Evolutionary conservation across 768 basidiomycete species (phyloP).

Genomic region (Piloderma croceum): DNA sequence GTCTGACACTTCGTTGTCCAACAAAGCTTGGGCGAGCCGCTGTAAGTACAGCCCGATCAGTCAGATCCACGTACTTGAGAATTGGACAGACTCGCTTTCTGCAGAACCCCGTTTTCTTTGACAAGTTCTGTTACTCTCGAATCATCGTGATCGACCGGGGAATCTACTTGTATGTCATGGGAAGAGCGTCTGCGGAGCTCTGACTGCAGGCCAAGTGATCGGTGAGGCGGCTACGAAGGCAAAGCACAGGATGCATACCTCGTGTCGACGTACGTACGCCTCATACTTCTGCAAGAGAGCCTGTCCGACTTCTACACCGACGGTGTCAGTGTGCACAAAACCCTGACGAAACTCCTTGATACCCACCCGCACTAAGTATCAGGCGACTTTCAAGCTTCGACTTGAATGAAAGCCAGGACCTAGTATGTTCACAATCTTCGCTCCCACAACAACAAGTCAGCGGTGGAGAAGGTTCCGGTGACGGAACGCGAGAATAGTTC

Average conservation of each 20-base stretch:
- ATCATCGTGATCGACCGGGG: constrained; percentile 18
- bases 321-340: constrained; percentile 3
- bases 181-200: constrained; percentile 6
- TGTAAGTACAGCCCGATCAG: constrained; percentile 22
- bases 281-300: constrained; percentile 83
- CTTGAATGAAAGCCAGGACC: constrained; percentile 59
- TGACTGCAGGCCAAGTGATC: not conserved
- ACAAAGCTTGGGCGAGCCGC: constrained; percentile 72
- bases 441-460: constrained; percentile 61
- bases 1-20: constrained; percentile 80
- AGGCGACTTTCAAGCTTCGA: constrained; percentile 70
- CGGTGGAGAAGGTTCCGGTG: constrained; percentile 57
- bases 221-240: not conserved
- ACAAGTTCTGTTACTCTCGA: constrained; percentile 31
- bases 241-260: constrained; percentile 40
- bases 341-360: constrained; percentile 30
- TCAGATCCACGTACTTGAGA: not conserved
- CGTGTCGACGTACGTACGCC: constrained; percentile 70
- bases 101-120: constrained; percentile 55
- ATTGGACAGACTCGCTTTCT: constrained; percentile 33
- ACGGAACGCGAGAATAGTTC: constrained; percentile 65
- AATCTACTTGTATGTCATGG: constrained; percentile 6
- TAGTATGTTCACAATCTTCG: constrained; percentile 61
- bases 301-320: constrained; percentile 73
- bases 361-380: constrained; percentile 83